phyloP scores from a whole-genome alignment of 2,329 filamentous ascomycete species.

The Cytospora paraplurivora region DNA sequence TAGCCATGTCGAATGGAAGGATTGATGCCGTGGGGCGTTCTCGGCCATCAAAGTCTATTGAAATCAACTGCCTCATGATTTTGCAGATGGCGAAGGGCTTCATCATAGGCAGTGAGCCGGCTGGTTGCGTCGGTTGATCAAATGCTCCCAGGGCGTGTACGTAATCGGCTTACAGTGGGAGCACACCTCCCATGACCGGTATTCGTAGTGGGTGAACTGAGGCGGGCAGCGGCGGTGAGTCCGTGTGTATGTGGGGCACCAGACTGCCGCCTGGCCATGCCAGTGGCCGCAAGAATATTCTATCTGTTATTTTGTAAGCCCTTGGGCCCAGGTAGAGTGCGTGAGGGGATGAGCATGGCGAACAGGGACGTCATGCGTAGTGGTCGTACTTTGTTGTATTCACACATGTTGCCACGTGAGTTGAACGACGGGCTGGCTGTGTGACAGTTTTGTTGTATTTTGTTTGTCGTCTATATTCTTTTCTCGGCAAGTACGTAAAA shows the following conservation, averaged over 20 bases:
- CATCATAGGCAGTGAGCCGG: conserved; percentile 29
- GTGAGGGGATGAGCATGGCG: background rate
- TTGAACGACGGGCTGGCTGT: background rate
- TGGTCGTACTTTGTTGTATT: conserved; percentile 29
- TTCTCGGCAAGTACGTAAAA: background rate
- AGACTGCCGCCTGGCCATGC: conserved; percentile 49
- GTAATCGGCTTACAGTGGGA: conserved; percentile 43
- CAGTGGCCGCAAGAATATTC: conserved; percentile 56
- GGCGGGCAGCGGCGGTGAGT: conserved; percentile 47
- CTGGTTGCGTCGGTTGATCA: conserved; percentile 41
- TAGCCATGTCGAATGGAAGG: background rate
- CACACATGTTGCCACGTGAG: conserved; percentile 21
- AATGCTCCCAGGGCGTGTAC: conserved; percentile 41
- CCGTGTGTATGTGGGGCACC: conserved; percentile 49
- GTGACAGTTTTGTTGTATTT: background rate
- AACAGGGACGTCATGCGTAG: background rate
- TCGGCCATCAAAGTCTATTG: background rate
- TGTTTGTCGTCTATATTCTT: background rate
- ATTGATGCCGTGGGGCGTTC: background rate
- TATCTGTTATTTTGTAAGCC: conserved; percentile 38
- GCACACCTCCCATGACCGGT: conserved; percentile 50
- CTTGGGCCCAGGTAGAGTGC: background rate
- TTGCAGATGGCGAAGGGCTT: conserved; percentile 12
- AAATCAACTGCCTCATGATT: background rate
- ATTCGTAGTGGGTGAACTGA: conserved; percentile 49